A percentile compares a stretch with the other conserved stretches of the same genome.
These are phyloP conservation scores for Mycosphaerelloides madeirae DNA, from an alignment of 2,329 filamentous ascomycete species.

Conservation along the genomic window DNA sequence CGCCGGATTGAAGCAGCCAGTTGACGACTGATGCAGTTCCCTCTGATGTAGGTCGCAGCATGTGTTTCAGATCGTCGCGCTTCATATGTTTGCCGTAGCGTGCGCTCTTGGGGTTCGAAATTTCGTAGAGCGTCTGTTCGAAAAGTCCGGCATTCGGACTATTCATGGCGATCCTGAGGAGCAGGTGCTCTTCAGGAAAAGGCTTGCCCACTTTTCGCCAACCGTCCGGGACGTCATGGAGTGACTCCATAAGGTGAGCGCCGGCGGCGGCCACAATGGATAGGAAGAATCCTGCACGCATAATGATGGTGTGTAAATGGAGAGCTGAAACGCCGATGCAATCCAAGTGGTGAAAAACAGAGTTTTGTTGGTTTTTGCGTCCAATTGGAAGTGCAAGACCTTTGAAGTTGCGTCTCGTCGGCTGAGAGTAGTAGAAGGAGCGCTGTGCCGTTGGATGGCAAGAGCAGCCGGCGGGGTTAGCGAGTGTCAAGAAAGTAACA, in stretches of 20 bases:
- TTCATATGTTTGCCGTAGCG: conserved; percentile 60
- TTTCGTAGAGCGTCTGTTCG: conserved; percentile 55
- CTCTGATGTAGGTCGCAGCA: conserved; percentile 49
- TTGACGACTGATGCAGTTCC: conserved; percentile 47
- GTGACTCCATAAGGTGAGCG: conserved; percentile 19
- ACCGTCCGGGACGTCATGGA: conserved; percentile 15
- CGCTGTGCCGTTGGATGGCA: not conserved
- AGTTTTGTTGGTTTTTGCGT: too few species aligned
- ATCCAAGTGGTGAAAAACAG: too few species aligned
- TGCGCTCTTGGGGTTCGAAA: conserved; percentile 57
- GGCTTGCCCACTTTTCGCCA: conserved; percentile 19
- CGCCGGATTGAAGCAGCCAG: conserved; percentile 53
- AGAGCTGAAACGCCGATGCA: too few species aligned
- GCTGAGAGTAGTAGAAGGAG: not conserved
- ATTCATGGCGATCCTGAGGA: conserved; percentile 22
- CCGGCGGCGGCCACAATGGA: conserved; percentile 12
- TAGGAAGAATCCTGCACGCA: conserved; percentile 1
- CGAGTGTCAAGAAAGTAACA: not conserved
- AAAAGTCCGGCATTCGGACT: conserved; percentile 33
- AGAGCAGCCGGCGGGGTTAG: not conserved
- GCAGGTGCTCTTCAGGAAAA: conserved; percentile 10
- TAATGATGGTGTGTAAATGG: not conserved
- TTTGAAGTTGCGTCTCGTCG: too few species aligned
- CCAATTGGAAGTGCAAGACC: too few species aligned
- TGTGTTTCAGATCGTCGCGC: conserved; percentile 53